Evolutionary conservation across 495 filamentous ascomycete genomes (phyloP), one percentile per base, ranked within the genome.

Genomic region (Stereocaulon alpinum): DNA sequence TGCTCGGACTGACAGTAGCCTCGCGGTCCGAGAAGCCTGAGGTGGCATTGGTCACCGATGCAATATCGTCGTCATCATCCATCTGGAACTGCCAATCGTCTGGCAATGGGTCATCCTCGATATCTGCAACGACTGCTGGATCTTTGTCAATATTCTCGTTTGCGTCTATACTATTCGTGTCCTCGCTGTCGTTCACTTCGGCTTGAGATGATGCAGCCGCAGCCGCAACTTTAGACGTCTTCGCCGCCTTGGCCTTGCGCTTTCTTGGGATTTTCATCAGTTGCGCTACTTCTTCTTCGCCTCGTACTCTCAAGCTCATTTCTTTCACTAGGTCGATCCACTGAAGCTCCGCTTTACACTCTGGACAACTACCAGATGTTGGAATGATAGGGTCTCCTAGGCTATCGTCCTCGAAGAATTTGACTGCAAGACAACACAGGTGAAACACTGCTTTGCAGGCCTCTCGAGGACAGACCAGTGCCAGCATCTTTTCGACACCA

Each of bases 251-350:
- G 27, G 17, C 40, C 14, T 65, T 64, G 15, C 44, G 60, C 49
- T 55, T 42, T 54, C 70, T 73, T 20, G 73, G 80, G 70, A 71
- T 79, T 68, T 80, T 86, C 64, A 90, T 69, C 24, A 93, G 69
- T 50, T 76, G 77, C 20, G 80, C 80, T 3, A 88, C 66, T 62
- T 88, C 83, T 47, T 84, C 84, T 61, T 75, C 67, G 15, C 84
- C 89, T 48, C 89, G 77, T 29, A 75, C 72, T 55, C 91, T 77
- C 32, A 95, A 69, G 51, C 77, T 92, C 60, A 91, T 70, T 67
- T 95, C 91, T 66, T 84, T 90, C 69, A 91, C 86, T 64, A 96
- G 78, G 49, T 86, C 76, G 0, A 80, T 73, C 93, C 93, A 98
- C 49, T 76, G 65, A 9, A 88, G 73, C 20, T 76, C 69, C 0